These are phyloP conservation scores for Pontederia paniculata DNA, from an alignment of 176 grass and related monocot species.

Conservation along the genomic window DNA sequence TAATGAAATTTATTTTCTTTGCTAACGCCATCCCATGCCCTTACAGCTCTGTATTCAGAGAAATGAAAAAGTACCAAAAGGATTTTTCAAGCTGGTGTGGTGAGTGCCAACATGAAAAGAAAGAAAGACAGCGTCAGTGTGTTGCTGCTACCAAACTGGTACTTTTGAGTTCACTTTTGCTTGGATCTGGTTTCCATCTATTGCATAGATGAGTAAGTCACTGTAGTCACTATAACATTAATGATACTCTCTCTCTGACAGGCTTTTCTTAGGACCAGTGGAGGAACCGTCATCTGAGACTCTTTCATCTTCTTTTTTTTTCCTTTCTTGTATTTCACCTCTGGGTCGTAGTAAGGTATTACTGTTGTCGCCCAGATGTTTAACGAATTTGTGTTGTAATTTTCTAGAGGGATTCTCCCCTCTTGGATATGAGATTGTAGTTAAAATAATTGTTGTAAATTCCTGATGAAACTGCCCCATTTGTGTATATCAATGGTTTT, in stretches of 20 bases:
- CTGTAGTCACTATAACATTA: not conserved
- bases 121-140: constrained; percentile 58
- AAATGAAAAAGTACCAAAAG: constrained; percentile 91
- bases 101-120: constrained; percentile 75
- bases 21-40: not conserved
- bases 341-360: constrained; percentile 12
- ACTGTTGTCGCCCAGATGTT: constrained; percentile 1
- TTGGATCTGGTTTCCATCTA: not conserved
- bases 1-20: no score
- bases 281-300: constrained; percentile 48
- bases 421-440: no score
- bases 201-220: not conserved
- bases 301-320: constrained; percentile 12
- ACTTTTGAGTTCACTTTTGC: not conserved
- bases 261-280: constrained; percentile 72
- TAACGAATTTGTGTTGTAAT: not conserved
- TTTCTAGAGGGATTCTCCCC: not conserved
- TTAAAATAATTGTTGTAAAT: no score
- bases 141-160: constrained; percentile 88
- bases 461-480: no score
- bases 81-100: constrained; percentile 87
- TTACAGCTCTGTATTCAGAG: constrained; percentile 80
- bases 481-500: no score
- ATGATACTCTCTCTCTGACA: constrained; percentile 30
- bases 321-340: not conserved